Conservation (phyloP, 768 basidiomycete species). For the Amanita thiersii region DNA sequence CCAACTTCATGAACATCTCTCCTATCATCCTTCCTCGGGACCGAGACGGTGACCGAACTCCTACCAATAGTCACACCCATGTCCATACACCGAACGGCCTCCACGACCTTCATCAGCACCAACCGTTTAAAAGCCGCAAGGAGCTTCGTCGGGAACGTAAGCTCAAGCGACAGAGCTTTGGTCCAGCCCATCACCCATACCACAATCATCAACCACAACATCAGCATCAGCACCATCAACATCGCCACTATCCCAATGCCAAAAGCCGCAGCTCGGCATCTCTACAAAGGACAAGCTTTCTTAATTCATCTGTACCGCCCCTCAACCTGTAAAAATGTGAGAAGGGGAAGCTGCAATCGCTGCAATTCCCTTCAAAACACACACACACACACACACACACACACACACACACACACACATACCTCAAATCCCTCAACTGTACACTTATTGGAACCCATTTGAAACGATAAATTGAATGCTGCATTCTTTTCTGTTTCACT, state of each 20-base stretch:
- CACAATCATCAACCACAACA: conserved; percentile 28
- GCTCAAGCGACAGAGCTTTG: conserved; percentile 52
- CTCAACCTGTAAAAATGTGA: conserved; percentile 21
- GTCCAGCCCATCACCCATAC: conserved; percentile 33
- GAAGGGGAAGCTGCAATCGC: too few species aligned
- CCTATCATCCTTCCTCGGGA: conserved; percentile 45
- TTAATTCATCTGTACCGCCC: conserved; percentile 22
- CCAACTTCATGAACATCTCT: conserved; percentile 32
- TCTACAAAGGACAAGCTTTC: conserved; percentile 37
- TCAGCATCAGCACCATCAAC: conserved; percentile 31
- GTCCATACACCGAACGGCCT: conserved; percentile 18
- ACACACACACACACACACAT: too few species aligned
- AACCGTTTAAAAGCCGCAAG: conserved; percentile 47
- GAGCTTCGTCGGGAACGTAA: conserved; percentile 64
- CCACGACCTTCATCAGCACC: conserved; percentile 27
- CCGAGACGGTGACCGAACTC: conserved; percentile 48
- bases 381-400: too few species aligned
- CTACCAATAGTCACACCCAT: conserved; percentile 28
- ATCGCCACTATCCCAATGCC: conserved; percentile 57
- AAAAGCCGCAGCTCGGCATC: conserved; percentile 50
- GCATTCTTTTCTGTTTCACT: too few species aligned
- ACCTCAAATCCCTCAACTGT: too few species aligned
- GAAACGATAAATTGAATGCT: too few species aligned
- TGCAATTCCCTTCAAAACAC: too few species aligned
- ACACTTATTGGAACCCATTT: too few species aligned